phyloP scores from a whole-genome alignment of 1,284 basidiomycete species.

The Pisolithus thermaeus region DNA sequence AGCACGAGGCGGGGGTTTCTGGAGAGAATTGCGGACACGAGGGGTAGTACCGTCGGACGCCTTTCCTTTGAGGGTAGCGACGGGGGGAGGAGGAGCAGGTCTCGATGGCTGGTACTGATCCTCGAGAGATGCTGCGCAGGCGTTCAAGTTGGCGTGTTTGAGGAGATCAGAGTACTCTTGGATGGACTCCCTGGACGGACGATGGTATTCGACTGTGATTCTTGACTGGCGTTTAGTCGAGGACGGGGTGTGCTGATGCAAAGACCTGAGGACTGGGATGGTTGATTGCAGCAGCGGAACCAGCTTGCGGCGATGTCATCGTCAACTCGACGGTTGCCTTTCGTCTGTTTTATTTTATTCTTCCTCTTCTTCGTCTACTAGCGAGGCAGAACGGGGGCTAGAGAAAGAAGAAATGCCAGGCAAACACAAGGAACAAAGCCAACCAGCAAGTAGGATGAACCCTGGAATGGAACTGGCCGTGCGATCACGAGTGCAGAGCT shows the following conservation, averaged over 20 bases:
- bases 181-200: constrained; percentile 58
- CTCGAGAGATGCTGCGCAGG: constrained; percentile 39
- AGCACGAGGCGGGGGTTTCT: constrained; percentile 26
- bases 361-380: no score
- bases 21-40: constrained; percentile 19
- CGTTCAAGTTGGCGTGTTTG: constrained; percentile 52
- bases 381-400: no score
- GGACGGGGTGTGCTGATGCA: constrained; percentile 22
- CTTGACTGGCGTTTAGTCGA: constrained; percentile 52
- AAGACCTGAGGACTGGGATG: constrained; percentile 27
- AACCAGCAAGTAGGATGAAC: neutral
- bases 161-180: constrained; percentile 70
- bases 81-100: constrained; percentile 50
- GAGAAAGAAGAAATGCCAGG: no score
- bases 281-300: constrained; percentile 15
- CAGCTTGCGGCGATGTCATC: constrained; percentile 32
- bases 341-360: no score
- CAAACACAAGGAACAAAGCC: neutral
- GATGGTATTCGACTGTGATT: constrained; percentile 70
- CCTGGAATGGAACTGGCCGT: neutral
- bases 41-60: constrained; percentile 32
- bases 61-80: constrained; percentile 32
- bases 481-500: no score
- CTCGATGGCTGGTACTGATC: constrained; percentile 42
- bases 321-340: constrained; percentile 2